A percentile compares a stretch with the other conserved stretches of the same genome.
phyloP scores from a whole-genome alignment of 164 flowering plant genomes.

The Aristolochia californica region DNA sequence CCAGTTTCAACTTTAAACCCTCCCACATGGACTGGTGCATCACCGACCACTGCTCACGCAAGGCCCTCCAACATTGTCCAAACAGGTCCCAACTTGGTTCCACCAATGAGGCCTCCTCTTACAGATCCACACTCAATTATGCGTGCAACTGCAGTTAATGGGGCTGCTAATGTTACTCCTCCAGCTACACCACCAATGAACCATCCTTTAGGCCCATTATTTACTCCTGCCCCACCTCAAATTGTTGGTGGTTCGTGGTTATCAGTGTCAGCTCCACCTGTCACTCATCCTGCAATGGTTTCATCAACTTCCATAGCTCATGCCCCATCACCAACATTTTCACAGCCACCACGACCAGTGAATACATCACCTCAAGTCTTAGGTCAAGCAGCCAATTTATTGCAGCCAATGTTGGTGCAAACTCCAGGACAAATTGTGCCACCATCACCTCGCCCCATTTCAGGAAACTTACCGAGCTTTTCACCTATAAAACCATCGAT shows the following conservation, averaged over 20 bases:
- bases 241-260: background rate
- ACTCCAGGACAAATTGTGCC: conserved; percentile 17
- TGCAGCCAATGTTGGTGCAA: background rate
- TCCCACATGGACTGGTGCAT: conserved; percentile 24
- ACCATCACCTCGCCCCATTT: conserved; percentile 13
- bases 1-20: conserved; percentile 19
- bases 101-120: conserved; percentile 18
- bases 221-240: conserved; percentile 16
- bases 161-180: conserved; percentile 10
- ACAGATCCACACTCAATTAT: conserved; percentile 11
- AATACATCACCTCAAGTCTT: conserved; percentile 1
- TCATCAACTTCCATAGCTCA: background rate
- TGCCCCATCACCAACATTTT: conserved; percentile 1
- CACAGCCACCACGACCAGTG: conserved; percentile 2
- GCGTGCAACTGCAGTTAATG: background rate
- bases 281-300: background rate
- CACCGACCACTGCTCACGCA: conserved; percentile 12
- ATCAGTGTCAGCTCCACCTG: background rate
- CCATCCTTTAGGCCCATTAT: conserved; percentile 9
- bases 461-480: conserved; percentile 26
- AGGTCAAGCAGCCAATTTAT: conserved; percentile 1
- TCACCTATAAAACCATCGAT: conserved; percentile 22
- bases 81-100: conserved; percentile 12
- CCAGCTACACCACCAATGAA: conserved; percentile 8
- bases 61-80: conserved; percentile 20